Percentiles rank a stretch among this genome's conserved stretches.
These are phyloP conservation scores for Ascochyta fabae DNA, from an alignment of 2,329 filamentous ascomycete species.

Conservation along the genomic window DNA sequence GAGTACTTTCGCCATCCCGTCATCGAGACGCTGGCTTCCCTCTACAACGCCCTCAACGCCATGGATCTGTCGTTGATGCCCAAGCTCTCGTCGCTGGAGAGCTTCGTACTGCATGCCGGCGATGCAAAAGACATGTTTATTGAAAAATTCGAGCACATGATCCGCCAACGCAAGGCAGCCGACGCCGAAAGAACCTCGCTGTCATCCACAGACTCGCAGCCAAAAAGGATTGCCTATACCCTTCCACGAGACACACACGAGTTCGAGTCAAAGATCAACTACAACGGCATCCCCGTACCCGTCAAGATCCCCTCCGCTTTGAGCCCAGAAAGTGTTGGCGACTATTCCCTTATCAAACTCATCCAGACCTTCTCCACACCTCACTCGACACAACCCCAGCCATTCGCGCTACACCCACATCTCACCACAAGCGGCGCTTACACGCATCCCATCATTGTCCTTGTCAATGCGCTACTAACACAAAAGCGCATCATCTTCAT, in stretches of 20 bases:
- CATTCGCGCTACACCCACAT: constrained; percentile 87
- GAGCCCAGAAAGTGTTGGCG: constrained; percentile 93
- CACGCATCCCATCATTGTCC: constrained; percentile 93
- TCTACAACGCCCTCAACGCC: constrained; percentile 91
- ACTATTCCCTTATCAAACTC: constrained; percentile 96
- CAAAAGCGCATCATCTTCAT: constrained; percentile 97
- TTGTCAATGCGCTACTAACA: constrained; percentile 92
- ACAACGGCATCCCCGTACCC: constrained; percentile 95
- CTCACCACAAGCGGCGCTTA: constrained; percentile 88
- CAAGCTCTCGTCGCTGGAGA: constrained; percentile 80
- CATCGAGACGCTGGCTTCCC: constrained; percentile 82
- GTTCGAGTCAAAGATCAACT: constrained; percentile 93
- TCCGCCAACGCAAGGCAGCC: constrained; percentile 78
- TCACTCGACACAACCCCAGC: constrained; percentile 81
- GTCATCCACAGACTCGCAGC: constrained; percentile 48
- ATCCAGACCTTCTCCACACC: constrained; percentile 91
- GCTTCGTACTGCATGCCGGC: constrained; percentile 83
- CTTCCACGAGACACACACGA: constrained; percentile 95
- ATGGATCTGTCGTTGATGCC: constrained; percentile 98
- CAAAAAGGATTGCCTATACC: constrained; percentile 68
- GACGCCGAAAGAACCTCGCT: constrained; percentile 54
- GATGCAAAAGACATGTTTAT: constrained; percentile 96
- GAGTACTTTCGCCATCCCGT: constrained; percentile 95
- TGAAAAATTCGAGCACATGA: constrained; percentile 96
- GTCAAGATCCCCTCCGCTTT: constrained; percentile 95